These are phyloP conservation scores for Termitomyces sp. DNA, from an alignment of 768 basidiomycete species.

Conservation along the genomic window DNA sequence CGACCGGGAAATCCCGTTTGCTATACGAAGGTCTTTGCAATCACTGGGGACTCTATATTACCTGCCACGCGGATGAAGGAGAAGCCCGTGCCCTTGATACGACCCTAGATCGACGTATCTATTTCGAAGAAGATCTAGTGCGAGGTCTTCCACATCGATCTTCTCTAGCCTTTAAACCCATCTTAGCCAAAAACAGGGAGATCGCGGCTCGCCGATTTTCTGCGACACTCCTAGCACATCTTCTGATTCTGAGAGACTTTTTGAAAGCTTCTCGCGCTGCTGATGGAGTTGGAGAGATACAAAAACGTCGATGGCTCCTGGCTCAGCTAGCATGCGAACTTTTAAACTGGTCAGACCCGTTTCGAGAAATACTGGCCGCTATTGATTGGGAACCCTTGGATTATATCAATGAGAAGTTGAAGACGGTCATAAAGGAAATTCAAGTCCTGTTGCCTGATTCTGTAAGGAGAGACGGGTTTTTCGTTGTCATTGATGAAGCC, in stretches of 20 bases:
- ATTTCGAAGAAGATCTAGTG: neutral
- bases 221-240: neutral
- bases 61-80: neutral
- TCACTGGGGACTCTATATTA: neutral
- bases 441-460: neutral
- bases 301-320: neutral
- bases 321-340: neutral
- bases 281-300: neutral
- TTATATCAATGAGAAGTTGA: neutral
- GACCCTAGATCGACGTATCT: neutral
- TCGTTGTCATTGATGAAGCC: conserved; percentile 1
- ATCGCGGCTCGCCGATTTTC: neutral
- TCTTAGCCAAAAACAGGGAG: neutral
- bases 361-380: neutral
- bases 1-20: conserved; percentile 1
- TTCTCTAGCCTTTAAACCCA: neutral
- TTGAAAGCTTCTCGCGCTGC: neutral
- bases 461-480: neutral
- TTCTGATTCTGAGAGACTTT: neutral
- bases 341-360: too few relatives aligned
- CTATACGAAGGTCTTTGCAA: neutral
- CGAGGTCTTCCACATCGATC: neutral
- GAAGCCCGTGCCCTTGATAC: neutral
- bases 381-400: neutral
- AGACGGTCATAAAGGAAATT: neutral